A percentile compares a stretch with the other conserved stretches of the same genome.
phyloP scores from a whole-genome alignment of 371 early-diverging fungal genomes.

The Apophysomyces trapeziformis region DNA sequence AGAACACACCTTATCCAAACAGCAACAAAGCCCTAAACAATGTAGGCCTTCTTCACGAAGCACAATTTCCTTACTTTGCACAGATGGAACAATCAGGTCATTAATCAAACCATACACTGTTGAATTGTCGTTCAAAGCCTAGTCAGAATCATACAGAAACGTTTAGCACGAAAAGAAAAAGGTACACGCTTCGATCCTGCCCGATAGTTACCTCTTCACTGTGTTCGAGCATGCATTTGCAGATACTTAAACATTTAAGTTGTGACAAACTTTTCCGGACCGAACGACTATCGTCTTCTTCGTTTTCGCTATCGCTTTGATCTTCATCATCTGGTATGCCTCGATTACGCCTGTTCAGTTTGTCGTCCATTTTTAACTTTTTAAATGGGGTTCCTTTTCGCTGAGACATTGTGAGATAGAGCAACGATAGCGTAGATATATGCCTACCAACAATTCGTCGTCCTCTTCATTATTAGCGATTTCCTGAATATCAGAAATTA shows the following conservation, averaged over 20 bases:
- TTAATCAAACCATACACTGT: conserved; percentile 79
- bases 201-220: conserved; percentile 57
- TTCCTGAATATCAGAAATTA: conserved; percentile 59
- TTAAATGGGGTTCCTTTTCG: conserved; percentile 17
- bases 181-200: neutral
- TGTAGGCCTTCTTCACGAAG: conserved; percentile 79
- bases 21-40: conserved; percentile 81
- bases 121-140: conserved; percentile 71
- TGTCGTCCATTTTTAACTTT: conserved; percentile 20
- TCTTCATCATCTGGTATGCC: no score
- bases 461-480: conserved; percentile 16
- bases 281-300: conserved; percentile 36
- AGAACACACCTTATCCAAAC: conserved; percentile 56
- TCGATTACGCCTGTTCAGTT: conserved; percentile 6
- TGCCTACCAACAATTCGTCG: conserved; percentile 5
- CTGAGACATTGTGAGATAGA: neutral
- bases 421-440: neutral
- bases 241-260: conserved; percentile 76
- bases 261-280: conserved; percentile 57
- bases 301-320: conserved; percentile 27
- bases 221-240: conserved; percentile 74
- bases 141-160: neutral
- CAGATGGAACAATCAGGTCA: conserved; percentile 80
- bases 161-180: conserved; percentile 1
- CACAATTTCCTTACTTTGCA: conserved; percentile 69